Evolutionary conservation across 306 rosid species (phyloP).

Genomic region (Medicago arabica): DNA sequence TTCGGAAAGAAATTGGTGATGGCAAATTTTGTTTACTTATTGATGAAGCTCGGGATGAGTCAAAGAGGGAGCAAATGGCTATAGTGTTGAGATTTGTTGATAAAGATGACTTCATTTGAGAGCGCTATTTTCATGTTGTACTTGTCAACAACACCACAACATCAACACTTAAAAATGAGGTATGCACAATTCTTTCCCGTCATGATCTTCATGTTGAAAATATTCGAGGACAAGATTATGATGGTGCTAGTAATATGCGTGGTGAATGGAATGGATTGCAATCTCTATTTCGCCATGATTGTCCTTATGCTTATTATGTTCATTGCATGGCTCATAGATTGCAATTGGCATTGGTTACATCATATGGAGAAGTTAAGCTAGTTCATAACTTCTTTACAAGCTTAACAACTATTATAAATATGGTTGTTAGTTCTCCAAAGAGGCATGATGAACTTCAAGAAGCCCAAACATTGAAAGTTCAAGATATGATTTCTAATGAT

Average conservation of each 20-base stretch:
- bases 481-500: neutral
- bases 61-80: neutral
- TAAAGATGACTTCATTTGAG: neutral
- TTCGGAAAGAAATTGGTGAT: no score
- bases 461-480: neutral
- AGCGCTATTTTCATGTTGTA: neutral
- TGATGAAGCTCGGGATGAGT: no score
- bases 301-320: neutral
- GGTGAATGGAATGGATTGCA: neutral
- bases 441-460: neutral
- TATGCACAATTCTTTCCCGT: no score
- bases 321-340: neutral
- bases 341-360: neutral
- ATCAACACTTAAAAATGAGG: neutral
- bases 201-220: neutral
- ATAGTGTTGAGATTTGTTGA: neutral
- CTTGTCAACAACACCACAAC: neutral
- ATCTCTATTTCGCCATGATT: neutral
- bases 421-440: neutral
- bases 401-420: no score
- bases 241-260: neutral
- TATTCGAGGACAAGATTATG: neutral
- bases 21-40: no score
- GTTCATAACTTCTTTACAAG: neutral
- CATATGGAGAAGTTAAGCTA: neutral